Conservation (phyloP, 768 basidiomycete species). For the Cystofilobasidium capitatum region DNA sequence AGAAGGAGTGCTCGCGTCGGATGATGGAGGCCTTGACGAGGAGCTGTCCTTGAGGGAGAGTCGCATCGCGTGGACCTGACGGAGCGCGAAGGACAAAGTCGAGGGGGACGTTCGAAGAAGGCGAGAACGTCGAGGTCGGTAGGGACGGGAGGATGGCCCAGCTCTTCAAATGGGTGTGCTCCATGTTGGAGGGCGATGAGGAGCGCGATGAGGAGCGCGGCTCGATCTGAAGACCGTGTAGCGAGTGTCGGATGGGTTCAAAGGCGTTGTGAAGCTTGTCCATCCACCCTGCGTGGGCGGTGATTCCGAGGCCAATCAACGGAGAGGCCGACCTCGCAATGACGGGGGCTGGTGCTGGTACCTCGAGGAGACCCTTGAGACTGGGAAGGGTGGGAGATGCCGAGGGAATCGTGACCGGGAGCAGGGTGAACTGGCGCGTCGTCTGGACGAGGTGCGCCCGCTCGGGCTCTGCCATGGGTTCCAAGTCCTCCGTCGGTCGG, state of each 20-base stretch:
- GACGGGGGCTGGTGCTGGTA: neutral
- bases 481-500: neutral
- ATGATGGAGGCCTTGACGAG: slow-evolving; percentile 17
- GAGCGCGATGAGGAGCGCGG: neutral
- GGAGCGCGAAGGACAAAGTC: slow-evolving; percentile 3
- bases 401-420: slow-evolving; percentile 20
- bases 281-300: slow-evolving; percentile 5
- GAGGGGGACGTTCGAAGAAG: slow-evolving; percentile 25
- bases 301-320: neutral
- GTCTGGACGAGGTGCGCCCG: slow-evolving; percentile 16
- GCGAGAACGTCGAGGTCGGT: slow-evolving; percentile 25
- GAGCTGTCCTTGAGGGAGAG: slow-evolving; percentile 10
- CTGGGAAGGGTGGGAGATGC: slow-evolving; percentile 9
- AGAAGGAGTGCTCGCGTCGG: slow-evolving; percentile 24
- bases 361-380: slow-evolving; percentile 23
- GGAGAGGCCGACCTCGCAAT: neutral
- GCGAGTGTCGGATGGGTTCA: slow-evolving; percentile 7
- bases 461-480: neutral
- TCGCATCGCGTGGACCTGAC: neutral
- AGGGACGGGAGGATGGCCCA: slow-evolving; percentile 21
- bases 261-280: slow-evolving; percentile 17
- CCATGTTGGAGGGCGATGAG: neutral
- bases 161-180: neutral
- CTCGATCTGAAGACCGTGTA: neutral
- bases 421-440: slow-evolving; percentile 16